A percentile compares a stretch with the other conserved stretches of the same genome.
Evolutionary conservation across 768 basidiomycete species (phyloP).

Genomic region (Leccinum barrowsii): DNA sequence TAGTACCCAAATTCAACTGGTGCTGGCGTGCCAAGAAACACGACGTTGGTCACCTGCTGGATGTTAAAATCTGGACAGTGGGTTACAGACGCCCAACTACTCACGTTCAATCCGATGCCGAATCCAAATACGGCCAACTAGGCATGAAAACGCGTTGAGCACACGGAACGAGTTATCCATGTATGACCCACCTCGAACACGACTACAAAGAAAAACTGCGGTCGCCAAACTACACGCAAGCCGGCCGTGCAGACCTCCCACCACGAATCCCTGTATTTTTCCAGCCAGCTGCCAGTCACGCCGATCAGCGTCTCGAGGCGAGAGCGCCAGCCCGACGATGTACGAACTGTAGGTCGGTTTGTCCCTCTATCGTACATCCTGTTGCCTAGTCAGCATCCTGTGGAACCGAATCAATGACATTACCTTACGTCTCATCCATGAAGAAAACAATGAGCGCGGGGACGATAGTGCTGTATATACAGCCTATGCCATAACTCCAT

Average conservation of each 20-base stretch:
- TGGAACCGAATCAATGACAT: not conserved
- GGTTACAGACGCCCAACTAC: not conserved
- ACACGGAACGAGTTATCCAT: not conserved
- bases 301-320: conserved; percentile 48
- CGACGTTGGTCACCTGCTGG: conserved; percentile 49
- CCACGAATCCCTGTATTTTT: conserved; percentile 44
- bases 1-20: conserved; percentile 49
- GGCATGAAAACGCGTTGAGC: not conserved
- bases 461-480: no score
- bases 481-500: no score
- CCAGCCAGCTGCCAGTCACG: conserved; percentile 44
- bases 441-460: conserved; percentile 43
- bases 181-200: conserved; percentile 34
- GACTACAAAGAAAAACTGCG: conserved; percentile 40
- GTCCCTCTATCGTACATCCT: conserved; percentile 50
- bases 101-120: conserved; percentile 42
- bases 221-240: conserved; percentile 46
- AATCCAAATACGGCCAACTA: conserved; percentile 49
- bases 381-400: conserved; percentile 1
- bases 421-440: conserved; percentile 48
- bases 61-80: not conserved
- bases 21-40: conserved; percentile 46
- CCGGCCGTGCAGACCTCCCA: conserved; percentile 29
- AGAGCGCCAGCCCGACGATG: conserved; percentile 33
- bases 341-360: conserved; percentile 26